Conservation (phyloP, 352 stramenopile genomes). For the Phytophthora europaea region DNA sequence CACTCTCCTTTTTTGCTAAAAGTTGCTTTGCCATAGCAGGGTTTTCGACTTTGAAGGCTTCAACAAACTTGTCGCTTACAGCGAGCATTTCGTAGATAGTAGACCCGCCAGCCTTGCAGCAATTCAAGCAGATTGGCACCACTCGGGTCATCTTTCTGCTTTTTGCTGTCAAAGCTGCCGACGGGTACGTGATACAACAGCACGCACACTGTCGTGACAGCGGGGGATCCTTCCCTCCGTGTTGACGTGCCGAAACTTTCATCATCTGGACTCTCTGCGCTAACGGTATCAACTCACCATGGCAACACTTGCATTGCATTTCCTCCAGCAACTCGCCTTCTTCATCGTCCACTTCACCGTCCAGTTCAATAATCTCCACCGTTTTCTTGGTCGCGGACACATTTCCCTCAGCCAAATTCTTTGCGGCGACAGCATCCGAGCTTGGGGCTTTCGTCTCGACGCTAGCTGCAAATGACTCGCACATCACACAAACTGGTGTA, state of each 20-base stretch:
- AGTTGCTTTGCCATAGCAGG: slow-evolving; percentile 14
- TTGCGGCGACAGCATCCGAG: not conserved
- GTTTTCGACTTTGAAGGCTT: slow-evolving; percentile 30
- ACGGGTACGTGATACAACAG: slow-evolving; percentile 36
- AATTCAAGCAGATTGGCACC: slow-evolving; percentile 26
- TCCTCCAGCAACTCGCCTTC: slow-evolving; percentile 21
- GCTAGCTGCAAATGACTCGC: not conserved
- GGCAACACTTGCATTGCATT: slow-evolving; percentile 21
- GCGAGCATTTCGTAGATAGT: slow-evolving; percentile 36
- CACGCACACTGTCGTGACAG: slow-evolving; percentile 29
- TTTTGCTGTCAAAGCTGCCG: slow-evolving; percentile 18
- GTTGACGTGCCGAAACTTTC: slow-evolving; percentile 6
- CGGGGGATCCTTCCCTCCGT: slow-evolving; percentile 14
- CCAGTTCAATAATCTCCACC: slow-evolving; percentile 15
- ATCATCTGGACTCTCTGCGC: slow-evolving; percentile 7
- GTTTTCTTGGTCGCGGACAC: not conserved
- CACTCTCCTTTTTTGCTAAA: slow-evolving; percentile 14
- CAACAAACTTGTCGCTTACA: slow-evolving; percentile 31
- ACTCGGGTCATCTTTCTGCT: slow-evolving; percentile 29
- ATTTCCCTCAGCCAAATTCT: not conserved
- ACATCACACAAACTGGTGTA: slow-evolving; percentile 3
- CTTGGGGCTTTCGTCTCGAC: not conserved
- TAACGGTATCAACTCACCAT: slow-evolving; percentile 1
- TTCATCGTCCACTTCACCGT: slow-evolving; percentile 13
- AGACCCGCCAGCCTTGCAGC: slow-evolving; percentile 16